These are phyloP conservation scores for Lipomyces kockii DNA, from an alignment of 805 yeast species.

Conservation along the genomic window DNA sequence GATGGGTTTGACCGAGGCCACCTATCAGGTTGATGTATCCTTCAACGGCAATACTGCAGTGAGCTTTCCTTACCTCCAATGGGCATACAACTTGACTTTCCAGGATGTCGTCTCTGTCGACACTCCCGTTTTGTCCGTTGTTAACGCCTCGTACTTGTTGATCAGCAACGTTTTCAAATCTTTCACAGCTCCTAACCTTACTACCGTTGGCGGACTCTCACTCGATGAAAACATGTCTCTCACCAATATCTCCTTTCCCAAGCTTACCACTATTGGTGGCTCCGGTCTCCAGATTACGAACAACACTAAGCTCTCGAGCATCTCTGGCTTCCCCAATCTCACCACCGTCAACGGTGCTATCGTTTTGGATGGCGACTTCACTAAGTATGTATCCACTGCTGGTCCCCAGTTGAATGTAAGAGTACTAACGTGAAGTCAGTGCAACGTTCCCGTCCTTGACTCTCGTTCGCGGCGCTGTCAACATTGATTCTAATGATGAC, in stretches of 20 bases:
- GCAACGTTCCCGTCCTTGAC: conserved; percentile 75
- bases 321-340: conserved; percentile 76
- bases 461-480: conserved; percentile 91
- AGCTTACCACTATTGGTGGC: conserved; percentile 68
- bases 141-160: conserved; percentile 84
- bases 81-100: conserved; percentile 90
- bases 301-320: conserved; percentile 70
- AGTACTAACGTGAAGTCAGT: conserved; percentile 13
- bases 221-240: conserved; percentile 75
- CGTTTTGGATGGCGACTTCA: conserved; percentile 75
- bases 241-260: conserved; percentile 67
- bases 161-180: conserved; percentile 64
- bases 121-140: conserved; percentile 65
- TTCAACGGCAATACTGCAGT: conserved; percentile 80
- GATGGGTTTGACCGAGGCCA: conserved; percentile 71
- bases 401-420: background rate
- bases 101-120: conserved; percentile 77
- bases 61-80: conserved; percentile 56
- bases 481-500: conserved; percentile 73
- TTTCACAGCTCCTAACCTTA: conserved; percentile 53
- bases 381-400: conserved; percentile 46
- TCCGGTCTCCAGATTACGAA: conserved; percentile 93
- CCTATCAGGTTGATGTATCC: conserved; percentile 76
- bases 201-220: conserved; percentile 75
- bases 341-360: conserved; percentile 87